Evolutionary conservation across 306 rosid genomes (phyloP), one percentile per base, ranked within the genome.

Genomic region (Cucurbita maxima): DNA sequence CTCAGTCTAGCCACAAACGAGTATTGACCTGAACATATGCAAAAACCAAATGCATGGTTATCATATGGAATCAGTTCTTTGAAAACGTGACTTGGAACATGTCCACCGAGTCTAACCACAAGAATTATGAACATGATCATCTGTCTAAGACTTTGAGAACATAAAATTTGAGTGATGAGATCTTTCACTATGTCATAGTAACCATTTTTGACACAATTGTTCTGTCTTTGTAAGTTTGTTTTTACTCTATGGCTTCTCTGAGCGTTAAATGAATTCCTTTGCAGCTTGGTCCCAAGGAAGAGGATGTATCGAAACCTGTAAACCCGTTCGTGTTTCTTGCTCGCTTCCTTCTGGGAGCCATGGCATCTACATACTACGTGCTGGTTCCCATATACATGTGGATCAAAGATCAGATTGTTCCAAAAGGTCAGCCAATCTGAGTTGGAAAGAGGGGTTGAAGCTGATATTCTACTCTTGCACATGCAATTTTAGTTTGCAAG

Each of bases 201-300:
- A 53, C 37, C 61, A 57, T 57, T 19, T 20, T 57, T 6, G 37
- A 8, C 61, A 3, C 63, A 62, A 16, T 2, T 66, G 54, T 66
- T 41, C 11, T 44, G 38, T 66, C 72, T 66, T 10, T 66, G 54
- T 6, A 20, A 66, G 11, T 19, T 44, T 41, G 36, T 47, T 66
- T 44, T 66, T 20, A 66, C 37, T 66, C 40, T 6, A 37, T 9
- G 10, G 34, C 54, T 20, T 66, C 38, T 38, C 20, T 44, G 72
- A 63, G 15, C 7, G 34, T 63, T 40, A 40, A 63, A 66, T 8
- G 14, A 47, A 68, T 70, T 48, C 7, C 7, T 14, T 61, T 84
- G 89, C 90, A 93, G 98, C 96, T 90, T 77, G 97, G 97, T 82
- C 97, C 98, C n/a, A 93, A 88, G 86, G 88, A 72, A 78, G 97